These are phyloP conservation scores for Afroboletus lepidellus DNA, from an alignment of 1,284 basidiomycete genomes.

Conservation along the genomic window DNA sequence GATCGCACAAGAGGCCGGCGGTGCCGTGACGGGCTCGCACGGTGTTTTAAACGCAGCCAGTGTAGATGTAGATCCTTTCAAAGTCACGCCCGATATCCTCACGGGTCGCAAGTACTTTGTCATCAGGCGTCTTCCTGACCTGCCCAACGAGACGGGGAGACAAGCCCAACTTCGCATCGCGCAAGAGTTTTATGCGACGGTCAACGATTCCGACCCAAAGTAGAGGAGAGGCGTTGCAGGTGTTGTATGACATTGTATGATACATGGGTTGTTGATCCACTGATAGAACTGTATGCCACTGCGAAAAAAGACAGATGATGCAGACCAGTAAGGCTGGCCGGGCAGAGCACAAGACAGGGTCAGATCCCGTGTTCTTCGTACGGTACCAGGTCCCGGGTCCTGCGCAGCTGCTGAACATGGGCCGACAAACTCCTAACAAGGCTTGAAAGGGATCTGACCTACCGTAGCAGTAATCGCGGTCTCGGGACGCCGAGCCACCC, in stretches of 20 bases:
- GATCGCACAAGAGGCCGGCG: conserved; percentile 89
- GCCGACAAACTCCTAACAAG: no score
- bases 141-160: conserved; percentile 56
- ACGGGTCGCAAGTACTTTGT: conserved; percentile 87
- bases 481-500: no score
- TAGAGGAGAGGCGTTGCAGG: conserved; percentile 17
- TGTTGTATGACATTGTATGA: neutral
- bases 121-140: conserved; percentile 64
- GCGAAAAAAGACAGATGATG: no score
- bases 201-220: conserved; percentile 66
- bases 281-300: no score
- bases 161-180: conserved; percentile 81
- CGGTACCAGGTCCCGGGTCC: no score
- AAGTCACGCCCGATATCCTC: conserved; percentile 69
- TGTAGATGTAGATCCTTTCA: conserved; percentile 39
- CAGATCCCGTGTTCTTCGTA: no score
- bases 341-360: no score
- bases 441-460: no score
- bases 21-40: conserved; percentile 72
- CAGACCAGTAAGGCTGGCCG: no score
- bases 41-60: conserved; percentile 45
- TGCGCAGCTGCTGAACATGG: no score
- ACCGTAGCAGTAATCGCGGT: no score
- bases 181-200: conserved; percentile 80
- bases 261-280: neutral